Base-by-base conservation (phyloP, 352 stramenopile species). In the Phytophthora palmivora region DNA sequence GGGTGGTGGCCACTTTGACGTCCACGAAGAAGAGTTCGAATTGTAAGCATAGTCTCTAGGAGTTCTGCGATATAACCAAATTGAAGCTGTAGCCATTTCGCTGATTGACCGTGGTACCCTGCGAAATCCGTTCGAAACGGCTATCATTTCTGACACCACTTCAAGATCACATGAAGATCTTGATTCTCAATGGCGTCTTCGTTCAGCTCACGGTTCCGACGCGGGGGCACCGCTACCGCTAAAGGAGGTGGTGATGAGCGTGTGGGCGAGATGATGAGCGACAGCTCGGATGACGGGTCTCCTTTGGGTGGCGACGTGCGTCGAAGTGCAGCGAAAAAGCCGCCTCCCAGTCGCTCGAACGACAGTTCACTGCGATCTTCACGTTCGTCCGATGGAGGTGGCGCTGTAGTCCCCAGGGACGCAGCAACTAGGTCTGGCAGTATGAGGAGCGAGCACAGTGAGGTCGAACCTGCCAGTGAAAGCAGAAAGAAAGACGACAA, bases 261-360 rank as follows among this genome's bases (percentile, higher is more conserved):
- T 14, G 63, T 89, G 14, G 78, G 73, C 6, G 78, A 88, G 43
- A 82, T 89, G 62, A 54, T 87, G 45, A 87, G 77, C 55, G 79
- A 91, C 59, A 87, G 80, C 58, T 89, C 74, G 14, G 79, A 87
- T 38, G 58, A 78, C 33, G 82, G 37, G 11, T 59, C 38, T 24
- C 66, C 55, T 39, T 34, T 67, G 33, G 61, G 61, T 16, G 55
- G 53, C 16, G 39, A 68, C 36, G 44, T 70, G 22, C 59, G 66
- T 33, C 47, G 18, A 14, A 67, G 58, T 37, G 16, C 46, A 34
- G 28, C 30, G 19, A 68, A 52, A 43, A 71, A 51, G 33, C 16
- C 52, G 56, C 41, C 19, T 15, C 33, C 45, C 41, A 54, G 15
- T 36, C 63, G 32, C 18, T 59, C 52, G 4, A 68, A 47, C 33